These are phyloP conservation scores for Trichoderma asperellum DNA, from an alignment of 2,329 filamentous ascomycete genomes.

Conservation along the genomic window DNA sequence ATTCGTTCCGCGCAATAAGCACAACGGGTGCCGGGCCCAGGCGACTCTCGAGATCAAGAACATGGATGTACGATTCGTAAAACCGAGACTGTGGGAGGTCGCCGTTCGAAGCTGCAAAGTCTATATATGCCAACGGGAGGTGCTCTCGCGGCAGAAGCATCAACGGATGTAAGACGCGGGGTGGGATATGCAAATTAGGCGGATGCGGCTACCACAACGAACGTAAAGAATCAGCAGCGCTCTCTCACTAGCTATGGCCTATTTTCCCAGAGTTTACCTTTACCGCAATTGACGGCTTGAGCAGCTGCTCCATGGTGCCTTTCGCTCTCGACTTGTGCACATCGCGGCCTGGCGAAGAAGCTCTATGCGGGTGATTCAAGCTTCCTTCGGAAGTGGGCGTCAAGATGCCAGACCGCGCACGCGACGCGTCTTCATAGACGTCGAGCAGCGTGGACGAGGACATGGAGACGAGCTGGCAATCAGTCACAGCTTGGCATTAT, in stretches of 20 bases:
- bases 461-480: conserved; percentile 36
- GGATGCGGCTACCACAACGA: conserved; percentile 55
- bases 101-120: conserved; percentile 55
- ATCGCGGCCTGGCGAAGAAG: conserved; percentile 36
- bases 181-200: conserved; percentile 55
- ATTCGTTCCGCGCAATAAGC: conserved; percentile 64
- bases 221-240: neutral
- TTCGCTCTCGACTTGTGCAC: conserved; percentile 46
- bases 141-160: conserved; percentile 65
- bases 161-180: conserved; percentile 61
- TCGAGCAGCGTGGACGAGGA: conserved; percentile 41
- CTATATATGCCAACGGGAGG: conserved; percentile 64
- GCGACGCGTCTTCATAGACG: conserved; percentile 53
- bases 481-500: conserved; percentile 33
- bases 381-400: conserved; percentile 47
- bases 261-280: conserved; percentile 46
- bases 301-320: conserved; percentile 54
- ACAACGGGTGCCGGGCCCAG: conserved; percentile 58
- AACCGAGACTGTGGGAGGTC: conserved; percentile 58
- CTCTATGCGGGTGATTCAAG: conserved; percentile 43
- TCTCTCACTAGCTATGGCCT: neutral
- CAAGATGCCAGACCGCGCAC: conserved; percentile 48
- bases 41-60: conserved; percentile 66
- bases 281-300: conserved; percentile 56
- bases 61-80: conserved; percentile 65